Base-by-base conservation (phyloP, 768 basidiomycete species). In the Tricholoma bakamatsutake region DNA sequence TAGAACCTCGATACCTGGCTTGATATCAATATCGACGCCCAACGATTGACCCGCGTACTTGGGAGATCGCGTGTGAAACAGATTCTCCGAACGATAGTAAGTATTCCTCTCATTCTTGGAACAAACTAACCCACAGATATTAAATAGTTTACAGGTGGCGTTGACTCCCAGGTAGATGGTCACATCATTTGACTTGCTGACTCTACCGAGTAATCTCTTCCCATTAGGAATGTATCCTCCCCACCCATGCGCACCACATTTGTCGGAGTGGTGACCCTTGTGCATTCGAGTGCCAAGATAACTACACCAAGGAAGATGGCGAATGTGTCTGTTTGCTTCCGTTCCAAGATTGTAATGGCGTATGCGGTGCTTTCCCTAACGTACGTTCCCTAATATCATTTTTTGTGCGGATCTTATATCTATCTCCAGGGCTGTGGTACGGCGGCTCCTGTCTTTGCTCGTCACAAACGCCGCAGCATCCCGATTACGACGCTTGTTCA, bases 401-500 rank as follows among this genome's bases (percentile, higher is more conserved):
- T 10, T 37, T 18, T 39, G 5, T 24, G n/a, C n/a, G 15, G n/a
- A 31, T 7, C 30, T 30, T 33, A 10, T 21, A 17, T 42, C 15
- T 45, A 18, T 30, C 3, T 37, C 7, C 8, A 61, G 55, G 48
- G 54, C 18, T 56, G 60, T 30, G 52, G 53, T 9, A 51, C 57
- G n/a, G 30, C 52, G 13, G 33, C 35, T 9, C 52, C 55, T 31
- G 35, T 46, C 12, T 2, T 31, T 6, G 21, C 58, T n/a, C 58
- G 39, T 12, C 30, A 34, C 28, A 57, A 55, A 47, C 62, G 56
- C 39, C 53, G 55, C 24, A 57, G 48, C 46, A 35, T 42, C 12
- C 57, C 55, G 13, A 55, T 64, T 37, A 54, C 37, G 9, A 62
- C 57, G 5, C 55, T 62, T 33, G 54, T 48, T 12, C 57, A 62